These are phyloP conservation scores for Colletotrichum euphorbiae DNA, from an alignment of 2,329 filamentous ascomycete genomes.

Conservation along the genomic window DNA sequence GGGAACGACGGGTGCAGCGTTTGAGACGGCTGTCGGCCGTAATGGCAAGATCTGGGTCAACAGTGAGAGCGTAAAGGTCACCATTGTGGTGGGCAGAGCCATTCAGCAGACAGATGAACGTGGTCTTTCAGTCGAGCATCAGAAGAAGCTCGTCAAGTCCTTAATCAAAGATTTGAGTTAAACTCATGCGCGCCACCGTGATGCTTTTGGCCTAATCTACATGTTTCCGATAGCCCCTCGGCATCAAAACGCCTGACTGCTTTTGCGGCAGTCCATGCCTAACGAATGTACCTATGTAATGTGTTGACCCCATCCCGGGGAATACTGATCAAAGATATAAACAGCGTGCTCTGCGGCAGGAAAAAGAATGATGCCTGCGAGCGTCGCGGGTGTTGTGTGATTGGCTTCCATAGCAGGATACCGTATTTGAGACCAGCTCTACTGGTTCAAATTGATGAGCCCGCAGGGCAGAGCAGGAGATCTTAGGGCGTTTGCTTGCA, in stretches of 20 bases:
- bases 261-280: conserved; percentile 1
- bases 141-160: conserved; percentile 77
- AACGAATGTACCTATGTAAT: conserved; percentile 20
- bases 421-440: neutral
- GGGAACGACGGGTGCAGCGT: conserved; percentile 79
- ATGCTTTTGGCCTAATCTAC: conserved; percentile 38
- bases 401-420: neutral
- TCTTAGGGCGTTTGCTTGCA: conserved; percentile 14
- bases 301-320: neutral
- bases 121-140: conserved; percentile 70
- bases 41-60: conserved; percentile 96
- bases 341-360: conserved; percentile 12
- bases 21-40: conserved; percentile 92
- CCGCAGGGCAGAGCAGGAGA: neutral
- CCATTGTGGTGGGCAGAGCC: conserved; percentile 82
- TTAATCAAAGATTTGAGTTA: conserved; percentile 70
- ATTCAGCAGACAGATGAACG: conserved; percentile 82
- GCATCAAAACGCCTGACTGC: conserved; percentile 31
- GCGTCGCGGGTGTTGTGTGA: neutral
- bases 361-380: conserved; percentile 15
- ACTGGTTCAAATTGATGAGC: neutral
- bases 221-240: conserved; percentile 27
- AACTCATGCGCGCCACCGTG: conserved; percentile 41
- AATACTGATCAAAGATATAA: neutral
- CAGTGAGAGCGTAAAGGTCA: conserved; percentile 77